phyloP scores from a whole-genome alignment of 768 basidiomycete species.

The Tephrocybe sp. region DNA sequence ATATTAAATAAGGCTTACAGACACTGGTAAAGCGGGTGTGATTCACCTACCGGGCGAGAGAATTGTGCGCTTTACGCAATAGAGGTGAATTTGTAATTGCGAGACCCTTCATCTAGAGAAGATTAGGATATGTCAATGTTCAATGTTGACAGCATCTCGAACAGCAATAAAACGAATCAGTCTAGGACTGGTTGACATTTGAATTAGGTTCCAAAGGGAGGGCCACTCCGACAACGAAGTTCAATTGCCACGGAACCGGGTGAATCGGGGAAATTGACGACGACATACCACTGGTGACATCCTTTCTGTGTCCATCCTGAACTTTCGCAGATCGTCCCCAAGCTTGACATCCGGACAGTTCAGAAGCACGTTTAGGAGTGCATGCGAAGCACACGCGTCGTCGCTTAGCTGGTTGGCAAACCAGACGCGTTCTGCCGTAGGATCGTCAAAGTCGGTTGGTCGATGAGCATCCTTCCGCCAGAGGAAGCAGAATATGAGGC shows the following conservation, averaged over 20 bases:
- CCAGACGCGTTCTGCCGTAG: conserved; percentile 59
- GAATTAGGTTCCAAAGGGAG: neutral
- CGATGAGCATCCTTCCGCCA: conserved; percentile 52
- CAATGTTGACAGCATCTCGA: too few species aligned
- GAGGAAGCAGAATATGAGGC: conserved; percentile 64
- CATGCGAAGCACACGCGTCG: conserved; percentile 65
- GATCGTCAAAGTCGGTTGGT: conserved; percentile 48
- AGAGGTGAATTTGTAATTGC: conserved; percentile 57
- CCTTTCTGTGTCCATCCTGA: conserved; percentile 49
- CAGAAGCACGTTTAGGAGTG: conserved; percentile 58
- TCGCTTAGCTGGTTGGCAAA: conserved; percentile 69
- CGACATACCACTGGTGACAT: conserved; percentile 59
- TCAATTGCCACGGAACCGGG: too few species aligned
- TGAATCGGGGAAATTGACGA: conserved; percentile 1
- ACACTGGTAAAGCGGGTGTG: neutral
- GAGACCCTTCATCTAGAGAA: conserved; percentile 58
- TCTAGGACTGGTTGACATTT: neutral
- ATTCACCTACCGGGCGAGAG: conserved; percentile 51
- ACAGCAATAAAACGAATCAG: neutral
- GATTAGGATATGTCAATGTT: neutral
- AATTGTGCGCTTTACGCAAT: conserved; percentile 58
- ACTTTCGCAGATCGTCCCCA: conserved; percentile 41
- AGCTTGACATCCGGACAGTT: conserved; percentile 56
- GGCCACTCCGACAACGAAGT: neutral
- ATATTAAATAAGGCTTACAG: conserved; percentile 1